Percentiles rank a stretch among this genome's conserved stretches.
Evolutionary conservation across 331 rosid species (phyloP).

Genomic region (Quercus tomentella): DNA sequence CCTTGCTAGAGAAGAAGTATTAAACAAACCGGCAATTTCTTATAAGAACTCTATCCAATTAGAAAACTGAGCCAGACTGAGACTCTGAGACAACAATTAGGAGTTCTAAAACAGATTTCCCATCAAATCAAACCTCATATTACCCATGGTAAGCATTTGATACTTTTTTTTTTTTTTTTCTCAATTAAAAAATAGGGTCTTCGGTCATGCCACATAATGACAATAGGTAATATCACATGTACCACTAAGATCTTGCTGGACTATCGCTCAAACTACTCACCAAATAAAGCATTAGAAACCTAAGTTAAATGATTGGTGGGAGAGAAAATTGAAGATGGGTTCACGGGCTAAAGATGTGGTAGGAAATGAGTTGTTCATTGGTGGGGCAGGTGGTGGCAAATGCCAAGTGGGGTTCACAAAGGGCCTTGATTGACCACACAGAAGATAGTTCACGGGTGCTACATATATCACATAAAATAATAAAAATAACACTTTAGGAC

Average conservation of each 20-base stretch:
- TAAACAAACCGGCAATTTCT: no score
- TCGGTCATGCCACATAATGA: no score
- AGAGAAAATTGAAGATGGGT: neutral
- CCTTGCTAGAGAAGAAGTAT: no score
- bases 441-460: constrained; percentile 44
- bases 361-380: neutral
- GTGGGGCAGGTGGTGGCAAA: constrained; percentile 3
- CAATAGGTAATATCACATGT: no score
- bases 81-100: neutral
- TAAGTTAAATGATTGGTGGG: neutral
- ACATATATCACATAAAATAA: constrained; percentile 12
- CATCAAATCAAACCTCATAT: no score
- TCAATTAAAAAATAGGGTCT: no score
- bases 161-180: no score
- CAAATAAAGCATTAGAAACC: no score
- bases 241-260: no score
- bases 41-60: neutral
- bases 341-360: constrained; percentile 39
- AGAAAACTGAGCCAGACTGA: neutral
- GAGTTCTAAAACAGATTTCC: no score
- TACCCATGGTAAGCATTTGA: neutral
- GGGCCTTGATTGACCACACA: constrained; percentile 14
- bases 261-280: no score
- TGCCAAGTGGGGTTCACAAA: neutral
- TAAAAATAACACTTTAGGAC: constrained; percentile 11